A percentile compares a stretch with the other conserved stretches of the same genome.
Conservation (phyloP, 495 filamentous ascomycete genomes). For the Thermochaetoides thermophila region DNA sequence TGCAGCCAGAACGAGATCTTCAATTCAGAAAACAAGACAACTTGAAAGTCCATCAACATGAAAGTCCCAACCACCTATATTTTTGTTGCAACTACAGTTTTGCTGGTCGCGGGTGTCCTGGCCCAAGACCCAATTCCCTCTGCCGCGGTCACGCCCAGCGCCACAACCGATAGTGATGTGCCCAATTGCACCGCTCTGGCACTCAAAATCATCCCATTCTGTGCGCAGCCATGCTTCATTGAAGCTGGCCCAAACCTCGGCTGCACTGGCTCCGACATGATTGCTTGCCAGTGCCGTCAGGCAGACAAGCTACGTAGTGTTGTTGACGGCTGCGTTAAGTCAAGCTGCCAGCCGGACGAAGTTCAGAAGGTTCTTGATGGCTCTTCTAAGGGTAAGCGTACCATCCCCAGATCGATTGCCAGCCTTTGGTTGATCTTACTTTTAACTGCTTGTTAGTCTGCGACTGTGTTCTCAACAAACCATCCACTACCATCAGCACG, state of each 20-base stretch:
- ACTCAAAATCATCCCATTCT: slow-evolving; percentile 13
- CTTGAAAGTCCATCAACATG: no score
- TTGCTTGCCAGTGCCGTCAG: slow-evolving; percentile 18
- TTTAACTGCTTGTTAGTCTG: no score
- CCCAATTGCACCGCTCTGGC: slow-evolving; percentile 14
- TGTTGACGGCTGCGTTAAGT: slow-evolving; percentile 16
- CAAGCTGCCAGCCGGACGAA: slow-evolving; percentile 9
- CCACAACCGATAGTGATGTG: background rate
- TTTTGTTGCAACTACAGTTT: no score
- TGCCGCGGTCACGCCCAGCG: slow-evolving; percentile 1
- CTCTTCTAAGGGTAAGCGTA: no score
- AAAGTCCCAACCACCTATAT: no score
- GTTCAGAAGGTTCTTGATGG: slow-evolving; percentile 16
- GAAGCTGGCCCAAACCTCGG: slow-evolving; percentile 12
- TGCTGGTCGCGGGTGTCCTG: no score
- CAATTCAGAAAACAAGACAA: no score
- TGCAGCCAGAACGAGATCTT: no score
- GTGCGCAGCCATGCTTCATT: slow-evolving; percentile 20
- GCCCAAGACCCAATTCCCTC: slow-evolving; percentile 4
- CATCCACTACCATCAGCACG: no score
- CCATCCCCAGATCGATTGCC: no score
- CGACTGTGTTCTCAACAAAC: no score
- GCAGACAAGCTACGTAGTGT: slow-evolving; percentile 14
- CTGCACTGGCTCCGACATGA: slow-evolving; percentile 17
- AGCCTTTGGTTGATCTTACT: no score